These are phyloP conservation scores for Agrocybe pediades DNA, from an alignment of 768 basidiomycete genomes.

Conservation along the genomic window DNA sequence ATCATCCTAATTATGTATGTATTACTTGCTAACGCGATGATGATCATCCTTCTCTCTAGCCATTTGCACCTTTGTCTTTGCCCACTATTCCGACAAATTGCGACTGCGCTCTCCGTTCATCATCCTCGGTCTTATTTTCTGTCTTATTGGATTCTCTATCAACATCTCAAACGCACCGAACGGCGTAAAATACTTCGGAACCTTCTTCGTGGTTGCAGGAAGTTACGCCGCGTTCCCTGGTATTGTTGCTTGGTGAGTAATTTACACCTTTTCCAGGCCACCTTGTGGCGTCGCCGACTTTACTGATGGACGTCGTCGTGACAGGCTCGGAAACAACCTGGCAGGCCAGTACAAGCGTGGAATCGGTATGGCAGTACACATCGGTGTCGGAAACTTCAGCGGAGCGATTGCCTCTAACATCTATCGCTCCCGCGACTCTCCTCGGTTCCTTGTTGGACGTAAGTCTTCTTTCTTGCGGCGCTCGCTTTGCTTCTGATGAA, in stretches of 20 bases:
- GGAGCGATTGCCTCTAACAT: constrained; percentile 68
- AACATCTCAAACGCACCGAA: constrained; percentile 54
- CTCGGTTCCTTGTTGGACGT: constrained; percentile 67
- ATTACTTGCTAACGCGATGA: not conserved
- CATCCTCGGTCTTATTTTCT: constrained; percentile 47
- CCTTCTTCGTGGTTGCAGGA: constrained; percentile 69
- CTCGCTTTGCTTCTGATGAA: too few relatives aligned
- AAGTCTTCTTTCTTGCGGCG: too few relatives aligned
- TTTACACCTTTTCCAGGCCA: not conserved
- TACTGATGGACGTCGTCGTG: constrained; percentile 1
- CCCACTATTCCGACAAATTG: constrained; percentile 59
- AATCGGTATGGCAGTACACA: constrained; percentile 68
- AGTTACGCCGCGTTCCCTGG: constrained; percentile 63
- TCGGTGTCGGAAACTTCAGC: constrained; percentile 65
- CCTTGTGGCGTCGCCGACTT: not conserved
- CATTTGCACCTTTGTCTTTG: constrained; percentile 50
- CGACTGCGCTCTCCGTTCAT: constrained; percentile 62
- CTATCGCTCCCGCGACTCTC: constrained; percentile 58
- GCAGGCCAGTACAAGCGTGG: constrained; percentile 72
- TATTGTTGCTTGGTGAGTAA: constrained; percentile 58
- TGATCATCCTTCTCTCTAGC: constrained; percentile 36
- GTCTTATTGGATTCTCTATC: constrained; percentile 61
- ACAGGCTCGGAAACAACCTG: constrained; percentile 67
- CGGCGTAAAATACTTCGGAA: constrained; percentile 73
- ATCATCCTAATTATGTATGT: not conserved